Evolutionary conservation across 352 stramenopile genomes (phyloP).

Genomic region (Phytophthora sp.): DNA sequence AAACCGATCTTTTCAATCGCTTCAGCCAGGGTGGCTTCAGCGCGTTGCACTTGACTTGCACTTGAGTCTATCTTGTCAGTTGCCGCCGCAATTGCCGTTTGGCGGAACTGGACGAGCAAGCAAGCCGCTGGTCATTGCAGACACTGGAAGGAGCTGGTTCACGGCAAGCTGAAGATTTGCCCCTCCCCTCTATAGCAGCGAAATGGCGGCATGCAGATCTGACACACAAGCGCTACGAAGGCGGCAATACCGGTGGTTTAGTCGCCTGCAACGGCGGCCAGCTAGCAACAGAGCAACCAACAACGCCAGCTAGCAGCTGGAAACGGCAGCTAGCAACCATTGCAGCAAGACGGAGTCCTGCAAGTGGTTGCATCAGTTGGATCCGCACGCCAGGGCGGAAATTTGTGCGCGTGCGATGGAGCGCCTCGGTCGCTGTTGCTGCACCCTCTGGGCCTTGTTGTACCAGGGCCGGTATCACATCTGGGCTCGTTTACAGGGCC

Average conservation of each 20-base stretch:
- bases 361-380: too few species aligned
- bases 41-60: conserved; percentile 1
- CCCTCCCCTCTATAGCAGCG: conserved; percentile 19
- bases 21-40: conserved; percentile 23
- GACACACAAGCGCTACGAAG: too few species aligned
- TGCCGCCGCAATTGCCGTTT: conserved; percentile 9
- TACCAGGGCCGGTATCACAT: conserved; percentile 16
- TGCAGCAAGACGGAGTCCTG: too few species aligned
- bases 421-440: not conserved
- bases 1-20: conserved; percentile 8
- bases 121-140: not conserved
- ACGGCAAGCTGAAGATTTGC: conserved; percentile 19
- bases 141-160: conserved; percentile 7
- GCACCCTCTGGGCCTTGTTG: conserved; percentile 17
- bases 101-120: too few species aligned
- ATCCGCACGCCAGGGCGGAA: conserved; percentile 5
- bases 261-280: too few species aligned
- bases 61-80: not conserved
- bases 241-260: too few species aligned
- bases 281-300: too few species aligned
- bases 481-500: conserved; percentile 25
- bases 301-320: not conserved
- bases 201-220: too few species aligned
- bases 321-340: not conserved
- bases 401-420: conserved; percentile 15